These are phyloP conservation scores for Beauveria medogensis DNA, from an alignment of 2,329 filamentous ascomycete genomes.

Conservation along the genomic window DNA sequence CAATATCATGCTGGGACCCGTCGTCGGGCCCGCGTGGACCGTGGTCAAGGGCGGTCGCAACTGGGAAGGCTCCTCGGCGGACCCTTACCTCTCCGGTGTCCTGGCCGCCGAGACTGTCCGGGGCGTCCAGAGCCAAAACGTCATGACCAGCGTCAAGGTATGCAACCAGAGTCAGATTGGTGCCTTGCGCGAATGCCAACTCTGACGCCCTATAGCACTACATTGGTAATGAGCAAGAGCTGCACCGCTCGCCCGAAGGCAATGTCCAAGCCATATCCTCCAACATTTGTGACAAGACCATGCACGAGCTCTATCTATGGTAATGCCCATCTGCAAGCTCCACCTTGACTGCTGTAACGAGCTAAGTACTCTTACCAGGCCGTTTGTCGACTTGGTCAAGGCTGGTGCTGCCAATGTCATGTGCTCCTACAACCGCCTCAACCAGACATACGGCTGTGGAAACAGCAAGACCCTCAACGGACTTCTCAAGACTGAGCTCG, in stretches of 20 bases:
- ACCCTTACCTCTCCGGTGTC: constrained; percentile 64
- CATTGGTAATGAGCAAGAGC: constrained; percentile 72
- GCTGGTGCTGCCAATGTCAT: constrained; percentile 51
- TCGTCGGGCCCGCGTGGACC: constrained; percentile 62
- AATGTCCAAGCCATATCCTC: constrained; percentile 47
- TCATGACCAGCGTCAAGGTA: constrained; percentile 66
- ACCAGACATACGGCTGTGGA: constrained; percentile 65
- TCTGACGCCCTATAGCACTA: constrained; percentile 49
- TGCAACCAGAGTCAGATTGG: too few species aligned
- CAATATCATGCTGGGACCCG: constrained; percentile 63
- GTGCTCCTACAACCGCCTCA: constrained; percentile 63
- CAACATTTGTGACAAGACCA: constrained; percentile 53
- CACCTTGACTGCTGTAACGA: background rate
- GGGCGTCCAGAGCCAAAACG: constrained; percentile 69
- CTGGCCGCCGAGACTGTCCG: constrained; percentile 61
- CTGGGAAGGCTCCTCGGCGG: constrained; percentile 67
- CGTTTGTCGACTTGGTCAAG: constrained; percentile 58
- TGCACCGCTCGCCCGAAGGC: constrained; percentile 53
- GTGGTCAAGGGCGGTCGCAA: constrained; percentile 64
- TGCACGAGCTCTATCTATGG: constrained; percentile 61
- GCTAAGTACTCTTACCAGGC: constrained; percentile 31
- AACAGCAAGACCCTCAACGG: constrained; percentile 62
- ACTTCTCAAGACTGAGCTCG: constrained; percentile 54
- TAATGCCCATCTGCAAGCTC: constrained; percentile 16
- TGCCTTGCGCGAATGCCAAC: background rate